phyloP scores from a whole-genome alignment of 176 grass and related monocot genomes.

The Hsuehochloa calcarea region DNA sequence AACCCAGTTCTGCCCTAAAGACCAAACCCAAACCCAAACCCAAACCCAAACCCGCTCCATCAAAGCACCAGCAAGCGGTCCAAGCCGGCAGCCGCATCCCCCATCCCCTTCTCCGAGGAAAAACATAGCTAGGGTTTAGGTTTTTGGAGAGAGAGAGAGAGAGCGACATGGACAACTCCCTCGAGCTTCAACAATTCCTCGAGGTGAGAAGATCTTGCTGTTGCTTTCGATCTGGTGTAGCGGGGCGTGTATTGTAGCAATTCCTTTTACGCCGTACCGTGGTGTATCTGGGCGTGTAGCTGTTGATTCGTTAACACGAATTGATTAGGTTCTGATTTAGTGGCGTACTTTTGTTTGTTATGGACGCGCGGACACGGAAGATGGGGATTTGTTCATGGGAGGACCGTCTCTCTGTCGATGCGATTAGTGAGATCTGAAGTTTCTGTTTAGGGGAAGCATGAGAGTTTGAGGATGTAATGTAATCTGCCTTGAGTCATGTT shows the following conservation, averaged over 20 bases:
- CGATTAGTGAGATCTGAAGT: slow-evolving; percentile 13
- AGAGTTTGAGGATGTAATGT: neutral
- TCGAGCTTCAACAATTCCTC: slow-evolving; percentile 67
- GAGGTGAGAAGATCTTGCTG: slow-evolving; percentile 42
- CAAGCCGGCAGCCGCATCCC: neutral
- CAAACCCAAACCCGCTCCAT: neutral
- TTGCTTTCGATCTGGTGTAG: neutral
- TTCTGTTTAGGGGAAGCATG: neutral
- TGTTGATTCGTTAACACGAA: neutral
- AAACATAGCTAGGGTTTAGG: slow-evolving; percentile 38
- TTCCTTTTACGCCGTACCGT: neutral
- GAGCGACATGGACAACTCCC: slow-evolving; percentile 52
- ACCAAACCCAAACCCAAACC: neutral
- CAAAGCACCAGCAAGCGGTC: too few species aligned
- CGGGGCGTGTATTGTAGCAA: neutral
- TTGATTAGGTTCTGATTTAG: neutral
- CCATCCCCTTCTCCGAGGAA: neutral
- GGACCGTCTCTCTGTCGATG: neutral
- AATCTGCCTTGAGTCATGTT: neutral
- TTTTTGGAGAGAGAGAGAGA: neutral
- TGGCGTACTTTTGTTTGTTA: neutral
- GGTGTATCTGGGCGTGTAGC: neutral
- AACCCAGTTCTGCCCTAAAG: neutral
- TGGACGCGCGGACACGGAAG: neutral
- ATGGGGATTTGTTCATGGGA: neutral